These are phyloP conservation scores for Pestalotiopsis sp. DNA, from an alignment of 2,329 filamentous ascomycete genomes.

Conservation along the genomic window DNA sequence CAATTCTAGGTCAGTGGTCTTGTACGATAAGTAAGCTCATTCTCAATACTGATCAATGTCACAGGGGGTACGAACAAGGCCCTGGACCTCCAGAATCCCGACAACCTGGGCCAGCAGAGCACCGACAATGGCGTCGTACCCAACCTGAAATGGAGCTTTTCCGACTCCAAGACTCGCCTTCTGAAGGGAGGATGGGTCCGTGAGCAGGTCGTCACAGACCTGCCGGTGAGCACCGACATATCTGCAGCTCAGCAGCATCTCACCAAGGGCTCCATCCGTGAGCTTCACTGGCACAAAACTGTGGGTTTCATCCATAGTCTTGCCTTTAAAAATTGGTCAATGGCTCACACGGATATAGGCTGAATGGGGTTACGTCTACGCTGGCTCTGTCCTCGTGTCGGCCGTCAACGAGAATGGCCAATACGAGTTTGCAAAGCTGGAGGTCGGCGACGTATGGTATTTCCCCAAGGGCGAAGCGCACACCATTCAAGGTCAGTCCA, in stretches of 20 bases:
- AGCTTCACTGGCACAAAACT: conserved; percentile 71
- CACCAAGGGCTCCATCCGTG: conserved; percentile 65
- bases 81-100: conserved; percentile 65
- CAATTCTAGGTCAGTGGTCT: background rate
- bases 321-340: conserved; percentile 3
- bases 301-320: conserved; percentile 35
- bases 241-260: conserved; percentile 71
- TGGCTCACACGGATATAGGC: conserved; percentile 42
- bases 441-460: conserved; percentile 67
- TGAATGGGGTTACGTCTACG: conserved; percentile 67
- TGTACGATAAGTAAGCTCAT: no score
- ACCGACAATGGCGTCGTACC: conserved; percentile 67
- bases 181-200: conserved; percentile 68
- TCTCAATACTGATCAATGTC: background rate
- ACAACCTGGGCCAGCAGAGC: conserved; percentile 62
- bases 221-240: conserved; percentile 68
- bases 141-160: conserved; percentile 73
- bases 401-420: conserved; percentile 65
- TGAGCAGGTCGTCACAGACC: conserved; percentile 68
- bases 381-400: conserved; percentile 59
- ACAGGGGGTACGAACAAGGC: conserved; percentile 66
- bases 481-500: conserved; percentile 56
- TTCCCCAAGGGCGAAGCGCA: conserved; percentile 61
- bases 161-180: conserved; percentile 65
- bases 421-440: conserved; percentile 57